Conservation (phyloP, 257 asterid species). For the Salvia hispanica region DNA sequence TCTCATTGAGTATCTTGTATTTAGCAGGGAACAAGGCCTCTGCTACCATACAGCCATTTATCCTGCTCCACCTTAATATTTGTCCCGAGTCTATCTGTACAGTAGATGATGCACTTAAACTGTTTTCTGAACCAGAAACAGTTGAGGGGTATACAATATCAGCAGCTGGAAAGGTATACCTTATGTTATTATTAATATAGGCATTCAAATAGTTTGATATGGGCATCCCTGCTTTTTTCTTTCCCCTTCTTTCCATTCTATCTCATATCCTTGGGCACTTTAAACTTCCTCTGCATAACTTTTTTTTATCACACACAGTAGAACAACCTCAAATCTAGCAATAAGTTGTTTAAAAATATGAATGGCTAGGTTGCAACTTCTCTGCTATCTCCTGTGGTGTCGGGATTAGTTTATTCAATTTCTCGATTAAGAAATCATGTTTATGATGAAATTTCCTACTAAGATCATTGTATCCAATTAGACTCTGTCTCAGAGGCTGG, state of each 20-base stretch:
- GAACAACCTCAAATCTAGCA: constrained; percentile 7
- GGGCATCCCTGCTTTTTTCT: neutral
- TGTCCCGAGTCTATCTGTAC: constrained; percentile 65
- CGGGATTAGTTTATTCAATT: constrained; percentile 20
- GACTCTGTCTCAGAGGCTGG: neutral
- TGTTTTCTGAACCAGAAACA: constrained; percentile 79
- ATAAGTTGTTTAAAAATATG: neutral
- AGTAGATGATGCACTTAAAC: constrained; percentile 73
- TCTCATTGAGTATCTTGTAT: constrained; percentile 27
- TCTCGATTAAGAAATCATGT: constrained; percentile 1
- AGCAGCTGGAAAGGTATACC: constrained; percentile 66
- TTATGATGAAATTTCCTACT: constrained; percentile 14
- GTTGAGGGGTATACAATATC: constrained; percentile 71
- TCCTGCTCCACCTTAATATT: constrained; percentile 80
- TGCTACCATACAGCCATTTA: constrained; percentile 82
- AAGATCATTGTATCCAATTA: neutral
- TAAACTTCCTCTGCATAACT: constrained; percentile 15
- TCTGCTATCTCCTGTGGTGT: constrained; percentile 20
- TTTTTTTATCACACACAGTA: constrained; percentile 5
- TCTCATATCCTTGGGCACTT: neutral
- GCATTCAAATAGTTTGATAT: constrained; percentile 7
- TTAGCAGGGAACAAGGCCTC: constrained; percentile 71
- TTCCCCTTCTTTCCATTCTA: constrained; percentile 8
- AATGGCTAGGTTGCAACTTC: constrained; percentile 28
- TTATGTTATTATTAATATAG: neutral